A percentile compares a stretch with the other conserved stretches of the same genome.
These are phyloP conservation scores for Candida manassasensis DNA, from an alignment of 805 yeast species.

Conservation along the genomic window DNA sequence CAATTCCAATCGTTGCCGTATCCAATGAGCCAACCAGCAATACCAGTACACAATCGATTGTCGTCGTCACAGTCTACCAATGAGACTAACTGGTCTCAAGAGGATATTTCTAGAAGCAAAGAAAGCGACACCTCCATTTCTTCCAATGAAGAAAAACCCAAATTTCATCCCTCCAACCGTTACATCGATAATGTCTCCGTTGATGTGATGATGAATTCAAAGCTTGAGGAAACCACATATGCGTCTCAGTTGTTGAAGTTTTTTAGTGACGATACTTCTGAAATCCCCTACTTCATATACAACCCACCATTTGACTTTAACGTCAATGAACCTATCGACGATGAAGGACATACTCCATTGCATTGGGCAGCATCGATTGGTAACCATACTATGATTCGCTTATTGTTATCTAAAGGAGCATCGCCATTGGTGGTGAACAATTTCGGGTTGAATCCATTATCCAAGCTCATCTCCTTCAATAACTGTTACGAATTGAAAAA, in stretches of 20 bases:
- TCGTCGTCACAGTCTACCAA: slow-evolving; percentile 35
- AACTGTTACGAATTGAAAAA: slow-evolving; percentile 79
- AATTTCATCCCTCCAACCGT: slow-evolving; percentile 1
- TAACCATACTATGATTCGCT: slow-evolving; percentile 67
- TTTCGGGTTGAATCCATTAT: slow-evolving; percentile 81
- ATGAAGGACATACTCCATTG: slow-evolving; percentile 89
- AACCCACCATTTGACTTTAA: slow-evolving; percentile 64
- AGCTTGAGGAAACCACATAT: slow-evolving; percentile 43
- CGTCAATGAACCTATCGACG: slow-evolving; percentile 77
- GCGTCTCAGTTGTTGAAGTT: slow-evolving; percentile 37
- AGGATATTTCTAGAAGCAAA: slow-evolving; percentile 22
- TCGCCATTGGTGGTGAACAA: slow-evolving; percentile 48
- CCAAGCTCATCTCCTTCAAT: slow-evolving; percentile 80
- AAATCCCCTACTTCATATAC: slow-evolving; percentile 60
- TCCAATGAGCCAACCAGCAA: slow-evolving; percentile 1
- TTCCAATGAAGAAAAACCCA: slow-evolving; percentile 20
- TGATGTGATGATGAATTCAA: slow-evolving; percentile 33
- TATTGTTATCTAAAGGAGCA: slow-evolving; percentile 73
- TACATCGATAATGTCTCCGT: slow-evolving; percentile 1
- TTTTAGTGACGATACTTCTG: slow-evolving; percentile 39
- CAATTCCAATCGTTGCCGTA: slow-evolving; percentile 1
- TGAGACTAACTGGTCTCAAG: slow-evolving; percentile 44
- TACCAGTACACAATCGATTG: slow-evolving; percentile 5
- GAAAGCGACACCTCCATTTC: slow-evolving; percentile 40
- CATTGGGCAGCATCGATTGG: slow-evolving; percentile 99